phyloP scores from a whole-genome alignment of 371 early-diverging fungal species.

The Modicella reniformis region DNA sequence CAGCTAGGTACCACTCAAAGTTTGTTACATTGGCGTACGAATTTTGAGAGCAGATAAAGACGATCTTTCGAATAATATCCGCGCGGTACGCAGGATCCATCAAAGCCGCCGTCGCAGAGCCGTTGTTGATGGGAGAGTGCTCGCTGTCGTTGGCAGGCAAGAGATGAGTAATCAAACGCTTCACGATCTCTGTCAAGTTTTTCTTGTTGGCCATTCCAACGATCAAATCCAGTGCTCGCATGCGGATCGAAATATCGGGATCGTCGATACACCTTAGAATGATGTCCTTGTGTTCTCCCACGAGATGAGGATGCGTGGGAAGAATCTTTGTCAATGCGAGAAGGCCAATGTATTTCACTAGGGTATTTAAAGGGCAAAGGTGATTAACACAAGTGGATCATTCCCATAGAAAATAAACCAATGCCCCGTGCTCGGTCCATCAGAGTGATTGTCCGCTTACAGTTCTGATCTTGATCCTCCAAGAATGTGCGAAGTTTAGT shows the following conservation, averaged over 20 bases:
- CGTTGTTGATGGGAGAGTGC: constrained; percentile 17
- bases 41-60: constrained; percentile 84
- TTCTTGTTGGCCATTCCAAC: constrained; percentile 84
- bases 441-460: constrained; percentile 58
- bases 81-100: constrained; percentile 82
- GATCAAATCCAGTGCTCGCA: constrained; percentile 86
- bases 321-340: constrained; percentile 85
- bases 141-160: constrained; percentile 60
- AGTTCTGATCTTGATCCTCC: constrained; percentile 91
- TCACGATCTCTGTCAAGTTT: constrained; percentile 83
- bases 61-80: constrained; percentile 81
- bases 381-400: no score
- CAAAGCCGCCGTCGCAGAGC: constrained; percentile 39
- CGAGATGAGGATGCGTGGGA: constrained; percentile 83
- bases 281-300: constrained; percentile 82
- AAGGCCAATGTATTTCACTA: constrained; percentile 93
- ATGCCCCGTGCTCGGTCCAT: no score
- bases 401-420: no score
- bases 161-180: constrained; percentile 83
- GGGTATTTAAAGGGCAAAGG: not conserved
- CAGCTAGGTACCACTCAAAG: constrained; percentile 95
- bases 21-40: constrained; percentile 86
- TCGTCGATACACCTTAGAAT: constrained; percentile 92
- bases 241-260: constrained; percentile 88
- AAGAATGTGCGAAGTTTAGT: constrained; percentile 87